A percentile compares a stretch with the other conserved stretches of the same genome.
These are phyloP conservation scores for Talaromyces sp. DNA, from an alignment of 2,329 filamentous ascomycete genomes.

Conservation along the genomic window DNA sequence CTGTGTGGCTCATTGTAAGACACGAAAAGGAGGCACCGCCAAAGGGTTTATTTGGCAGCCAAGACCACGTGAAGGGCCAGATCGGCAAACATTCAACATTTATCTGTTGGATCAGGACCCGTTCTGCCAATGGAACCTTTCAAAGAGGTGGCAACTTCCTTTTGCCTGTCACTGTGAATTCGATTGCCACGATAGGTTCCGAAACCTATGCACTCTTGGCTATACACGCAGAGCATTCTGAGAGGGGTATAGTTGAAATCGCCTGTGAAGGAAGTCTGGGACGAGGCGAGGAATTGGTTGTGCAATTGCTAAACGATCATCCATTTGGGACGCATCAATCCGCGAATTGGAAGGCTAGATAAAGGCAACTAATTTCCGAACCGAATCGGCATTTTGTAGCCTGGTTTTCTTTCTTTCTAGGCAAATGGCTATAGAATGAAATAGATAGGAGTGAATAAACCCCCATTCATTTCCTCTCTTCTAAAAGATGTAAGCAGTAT, in stretches of 20 bases:
- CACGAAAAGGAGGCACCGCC: neutral
- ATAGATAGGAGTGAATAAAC: neutral
- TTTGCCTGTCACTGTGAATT: neutral
- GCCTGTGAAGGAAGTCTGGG: neutral
- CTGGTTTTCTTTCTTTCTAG: neutral
- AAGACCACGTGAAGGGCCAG: too few species aligned
- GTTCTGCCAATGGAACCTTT: too few species aligned
- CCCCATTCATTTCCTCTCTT: neutral
- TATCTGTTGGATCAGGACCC: neutral
- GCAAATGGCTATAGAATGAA: neutral
- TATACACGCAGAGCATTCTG: neutral
- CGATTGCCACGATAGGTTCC: neutral
- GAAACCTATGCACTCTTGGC: neutral
- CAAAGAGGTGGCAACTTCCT: too few species aligned
- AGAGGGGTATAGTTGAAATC: too few species aligned
- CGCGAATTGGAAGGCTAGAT: too few species aligned
- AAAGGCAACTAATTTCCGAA: neutral
- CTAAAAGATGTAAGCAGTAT: neutral
- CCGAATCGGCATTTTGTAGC: neutral
- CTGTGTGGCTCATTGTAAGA: neutral
- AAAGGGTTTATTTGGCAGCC: too few species aligned
- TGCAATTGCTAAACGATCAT: neutral
- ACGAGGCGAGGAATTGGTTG: neutral
- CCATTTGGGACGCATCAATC: too few species aligned
- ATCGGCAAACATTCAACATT: neutral